Conservation (phyloP, 306 rosid species). For the Quercus robur region DNA sequence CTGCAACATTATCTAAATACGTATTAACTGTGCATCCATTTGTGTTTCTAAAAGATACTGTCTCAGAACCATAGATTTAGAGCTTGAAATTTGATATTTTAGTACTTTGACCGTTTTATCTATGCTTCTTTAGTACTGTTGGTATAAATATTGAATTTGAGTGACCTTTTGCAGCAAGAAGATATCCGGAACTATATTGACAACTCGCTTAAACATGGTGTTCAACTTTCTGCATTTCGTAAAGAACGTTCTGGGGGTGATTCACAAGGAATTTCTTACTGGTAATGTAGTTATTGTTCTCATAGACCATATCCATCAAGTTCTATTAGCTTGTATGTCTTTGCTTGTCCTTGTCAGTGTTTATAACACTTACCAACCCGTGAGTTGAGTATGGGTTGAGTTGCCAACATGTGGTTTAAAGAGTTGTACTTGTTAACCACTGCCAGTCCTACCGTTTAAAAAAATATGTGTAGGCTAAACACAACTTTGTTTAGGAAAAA, state of each 20-base stretch:
- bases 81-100: slow-evolving; percentile 16
- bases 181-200: slow-evolving; percentile 88
- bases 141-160: slow-evolving; percentile 26
- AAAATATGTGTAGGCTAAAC: no score
- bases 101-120: slow-evolving; percentile 3
- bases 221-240: slow-evolving; percentile 80
- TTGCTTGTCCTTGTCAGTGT: not conserved
- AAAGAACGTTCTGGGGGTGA: slow-evolving; percentile 99
- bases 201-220: slow-evolving; percentile 84
- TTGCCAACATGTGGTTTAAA: no score
- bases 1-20: no score
- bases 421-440: no score
- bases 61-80: not conserved
- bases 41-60: not conserved
- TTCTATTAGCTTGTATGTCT: not conserved
- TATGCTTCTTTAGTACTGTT: slow-evolving; percentile 22
- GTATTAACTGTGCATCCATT: no score
- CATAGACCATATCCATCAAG: not conserved
- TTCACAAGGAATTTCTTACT: slow-evolving; percentile 84
- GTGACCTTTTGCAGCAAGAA: slow-evolving; percentile 85
- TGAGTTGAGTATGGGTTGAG: no score
- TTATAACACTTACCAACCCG: no score
- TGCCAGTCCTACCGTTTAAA: no score
- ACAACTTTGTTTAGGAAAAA: no score
- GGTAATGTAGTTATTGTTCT: slow-evolving; percentile 55